Base-by-base conservation (phyloP, 345 rosid species). In the Euphorbia tirucalli region DNA sequence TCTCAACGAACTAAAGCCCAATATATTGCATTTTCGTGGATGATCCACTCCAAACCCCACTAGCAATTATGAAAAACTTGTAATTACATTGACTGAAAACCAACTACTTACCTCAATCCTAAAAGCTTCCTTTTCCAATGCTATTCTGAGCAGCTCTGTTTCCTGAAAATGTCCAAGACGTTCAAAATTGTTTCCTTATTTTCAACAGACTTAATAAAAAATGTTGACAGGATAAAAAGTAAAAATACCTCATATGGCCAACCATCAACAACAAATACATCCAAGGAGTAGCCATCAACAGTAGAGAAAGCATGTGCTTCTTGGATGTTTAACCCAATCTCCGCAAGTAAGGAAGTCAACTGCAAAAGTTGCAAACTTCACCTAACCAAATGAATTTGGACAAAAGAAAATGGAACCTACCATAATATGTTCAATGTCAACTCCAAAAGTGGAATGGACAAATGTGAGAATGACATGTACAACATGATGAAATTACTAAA, bases 291-390 rank as follows among this genome's bases (percentile, higher is more conserved):
- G 66, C 99, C 97, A 75, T 95, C 96, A 11, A 79, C 85, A 5
- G 99, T 92, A 69, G 99, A 95, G 84, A 95, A 92, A 44, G 86
- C 99, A 74, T 95, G 99, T 16, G 99, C 99, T 84, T 95, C 99
- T 82, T 89, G 97, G 81, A 95, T 95, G 84, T 95, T 95, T 71
- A 95, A 85, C 77, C 93, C 99, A 76, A 90, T 82, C 70, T 95
- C 96, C 72, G 96, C 89, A 44, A 95, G 92, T 73, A 92, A 84
- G 60, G 97, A 77, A 70, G 99, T 95, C 83, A 92, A 77, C 97
- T 95, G 91, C 83, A 86, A 74, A 76, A 63, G 78, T 74, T 27
- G 61, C 56, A 67, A 43, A 30, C 35, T 43, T 58, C 27, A 76
- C 75, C 70, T 67, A 59, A 74, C 52, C 43, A 19, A 61, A 21